These are phyloP conservation scores for Hypholoma sublateritium DNA, from an alignment of 768 basidiomycete species.

Conservation along the genomic window DNA sequence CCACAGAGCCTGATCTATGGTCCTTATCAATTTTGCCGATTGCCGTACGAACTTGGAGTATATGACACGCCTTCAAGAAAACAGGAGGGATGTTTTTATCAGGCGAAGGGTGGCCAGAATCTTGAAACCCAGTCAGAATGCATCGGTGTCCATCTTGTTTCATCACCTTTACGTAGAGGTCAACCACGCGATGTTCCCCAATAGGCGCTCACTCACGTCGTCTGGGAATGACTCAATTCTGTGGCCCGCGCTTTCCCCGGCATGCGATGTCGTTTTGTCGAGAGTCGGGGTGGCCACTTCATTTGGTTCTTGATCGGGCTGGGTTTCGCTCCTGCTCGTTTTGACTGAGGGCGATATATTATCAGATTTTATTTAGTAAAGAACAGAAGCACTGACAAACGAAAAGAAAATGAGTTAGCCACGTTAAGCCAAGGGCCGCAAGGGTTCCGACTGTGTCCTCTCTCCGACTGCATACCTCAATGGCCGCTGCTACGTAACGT, in stretches of 20 bases:
- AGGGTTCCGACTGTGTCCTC: slow-evolving; percentile 15
- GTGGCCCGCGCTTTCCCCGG: background rate
- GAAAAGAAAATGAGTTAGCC: slow-evolving; percentile 16
- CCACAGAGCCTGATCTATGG: too few species aligned
- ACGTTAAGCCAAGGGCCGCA: slow-evolving; percentile 8
- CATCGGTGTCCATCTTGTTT: background rate
- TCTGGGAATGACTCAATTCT: background rate
- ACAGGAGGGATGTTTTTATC: background rate
- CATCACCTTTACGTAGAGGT: slow-evolving; percentile 11
- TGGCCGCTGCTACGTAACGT: slow-evolving; percentile 17
- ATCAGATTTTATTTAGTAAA: background rate
- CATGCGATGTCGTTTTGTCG: background rate
- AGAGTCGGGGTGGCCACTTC: slow-evolving; percentile 5
- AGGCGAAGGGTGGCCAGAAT: slow-evolving; percentile 1
- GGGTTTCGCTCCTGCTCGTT: slow-evolving; percentile 2
- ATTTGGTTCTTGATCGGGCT: background rate
- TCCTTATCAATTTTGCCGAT: too few species aligned
- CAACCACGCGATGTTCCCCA: background rate
- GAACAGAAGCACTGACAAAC: slow-evolving; percentile 9
- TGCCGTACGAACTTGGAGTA: background rate
- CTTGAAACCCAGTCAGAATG: slow-evolving; percentile 12
- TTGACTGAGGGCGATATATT: slow-evolving; percentile 14
- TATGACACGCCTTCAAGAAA: slow-evolving; percentile 2
- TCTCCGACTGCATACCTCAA: slow-evolving; percentile 8
- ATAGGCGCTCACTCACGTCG: slow-evolving; percentile 1